Base-by-base conservation (phyloP, 1,139 yeast genomes). In the Saccharomyces hybrid region DNA sequence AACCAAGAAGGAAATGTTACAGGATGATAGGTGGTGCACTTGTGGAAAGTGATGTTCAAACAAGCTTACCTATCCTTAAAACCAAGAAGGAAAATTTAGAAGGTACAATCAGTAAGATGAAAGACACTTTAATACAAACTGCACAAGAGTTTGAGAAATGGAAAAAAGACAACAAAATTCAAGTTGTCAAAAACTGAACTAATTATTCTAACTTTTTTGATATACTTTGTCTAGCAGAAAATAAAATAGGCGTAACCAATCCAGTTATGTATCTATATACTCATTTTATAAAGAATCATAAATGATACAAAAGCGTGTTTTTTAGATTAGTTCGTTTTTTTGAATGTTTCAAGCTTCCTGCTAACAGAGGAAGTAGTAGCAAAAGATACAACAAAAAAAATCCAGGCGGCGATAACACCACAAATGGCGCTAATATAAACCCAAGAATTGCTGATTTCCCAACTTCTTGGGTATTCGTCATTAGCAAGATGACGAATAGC, bases 21-120 rank as follows among this genome's bases (percentile, higher is more conserved):
- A 83, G 96, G 67, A 89, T 93, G 96, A 80, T 93, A 47, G 97
- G 97, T 14, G 96, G 96, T 3, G 96, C 93, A 0, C 76, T 95
- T 51, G 88, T 91, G 27, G 95, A 91, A 66, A 86, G 88, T 62
- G 78, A 83, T 5, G 93, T 90, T 2, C 84, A 79, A 38, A 90
- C 88, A 50, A 95, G 91, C 6, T 73, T 79, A 16, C 86, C 86
- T 50, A 78, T 87, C 11, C 74, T 95, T 55, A 77, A 79, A 56
- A 76, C 79, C 26, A 95, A 90, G 62, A 71, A 76, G 61, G 69
- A 73, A 57, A 78, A 70, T 68, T 66, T 73, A 56, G 64, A 68
- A n/a, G 70, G 71, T 11, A 77, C 84, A 14, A 75, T 78, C 47
- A 73, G 71, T 12, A 73, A 70, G 47, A 64, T 81, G 58, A 79